Conservation (phyloP, 192 early-diverging fungal species). For the Backusella macrospora region DNA sequence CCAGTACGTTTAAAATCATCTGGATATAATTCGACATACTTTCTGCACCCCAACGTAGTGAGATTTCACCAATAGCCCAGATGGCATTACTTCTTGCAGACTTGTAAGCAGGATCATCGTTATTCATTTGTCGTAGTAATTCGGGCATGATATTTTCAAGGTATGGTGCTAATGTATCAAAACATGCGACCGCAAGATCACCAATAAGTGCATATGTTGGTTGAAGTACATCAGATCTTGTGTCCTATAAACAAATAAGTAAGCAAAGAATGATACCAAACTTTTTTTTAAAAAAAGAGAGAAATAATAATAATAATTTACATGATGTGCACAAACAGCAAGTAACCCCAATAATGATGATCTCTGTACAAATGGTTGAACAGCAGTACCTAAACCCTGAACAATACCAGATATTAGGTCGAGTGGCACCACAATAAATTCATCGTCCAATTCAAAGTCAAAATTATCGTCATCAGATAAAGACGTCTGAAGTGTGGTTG, state of each 20-base stretch:
- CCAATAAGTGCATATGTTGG: conserved; percentile 28
- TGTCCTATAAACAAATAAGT: conserved; percentile 1
- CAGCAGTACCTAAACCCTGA: conserved; percentile 82
- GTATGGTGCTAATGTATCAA: conserved; percentile 1
- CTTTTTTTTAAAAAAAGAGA: not conserved
- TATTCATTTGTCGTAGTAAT: not conserved
- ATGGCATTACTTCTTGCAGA: conserved; percentile 94
- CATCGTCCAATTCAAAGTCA: conserved; percentile 75
- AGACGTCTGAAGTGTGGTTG: conserved; percentile 68
- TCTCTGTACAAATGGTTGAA: conserved; percentile 72
- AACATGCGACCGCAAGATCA: conserved; percentile 23
- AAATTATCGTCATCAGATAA: conserved; percentile 48
- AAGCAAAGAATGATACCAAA: not conserved
- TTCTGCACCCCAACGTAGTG: conserved; percentile 73
- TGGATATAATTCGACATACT: conserved; percentile 78
- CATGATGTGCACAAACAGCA: conserved; percentile 74
- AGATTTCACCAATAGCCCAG: conserved; percentile 97
- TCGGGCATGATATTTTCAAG: conserved; percentile 3
- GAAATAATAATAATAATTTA: conserved; percentile 42
- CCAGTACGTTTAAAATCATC: conserved; percentile 76
- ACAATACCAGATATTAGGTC: conserved; percentile 93
- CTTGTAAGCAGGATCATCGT: not conserved
- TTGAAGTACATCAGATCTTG: conserved; percentile 18
- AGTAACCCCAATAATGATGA: conserved; percentile 75
- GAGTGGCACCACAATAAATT: conserved; percentile 92